Conservation (phyloP, 331 rosid species). For the Rosa hybrid region DNA sequence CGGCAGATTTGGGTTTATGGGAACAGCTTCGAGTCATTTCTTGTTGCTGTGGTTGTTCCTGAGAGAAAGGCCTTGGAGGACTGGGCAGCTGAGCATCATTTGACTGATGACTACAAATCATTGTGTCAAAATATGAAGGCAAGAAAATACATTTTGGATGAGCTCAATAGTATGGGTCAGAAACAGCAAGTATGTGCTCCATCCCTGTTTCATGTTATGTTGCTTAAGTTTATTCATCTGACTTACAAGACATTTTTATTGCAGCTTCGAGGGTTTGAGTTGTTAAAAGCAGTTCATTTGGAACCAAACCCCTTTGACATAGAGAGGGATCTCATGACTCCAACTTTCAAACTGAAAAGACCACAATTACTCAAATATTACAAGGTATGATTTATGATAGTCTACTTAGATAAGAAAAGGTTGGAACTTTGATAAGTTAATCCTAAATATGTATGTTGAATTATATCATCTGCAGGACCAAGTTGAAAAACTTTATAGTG, state of each 20-base stretch:
- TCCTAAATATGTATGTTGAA: background rate
- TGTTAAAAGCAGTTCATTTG: constrained; percentile 70
- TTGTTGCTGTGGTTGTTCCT: constrained; percentile 88
- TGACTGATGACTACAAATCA: constrained; percentile 60
- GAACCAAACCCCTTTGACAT: constrained; percentile 54
- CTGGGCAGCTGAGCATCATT: constrained; percentile 64
- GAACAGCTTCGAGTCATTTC: constrained; percentile 89
- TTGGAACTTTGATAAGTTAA: background rate
- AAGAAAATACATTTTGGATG: constrained; percentile 74
- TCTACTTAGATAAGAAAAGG: background rate
- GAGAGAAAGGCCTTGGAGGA: constrained; percentile 65
- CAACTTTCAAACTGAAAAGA: constrained; percentile 87
- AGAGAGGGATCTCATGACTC: constrained; percentile 39
- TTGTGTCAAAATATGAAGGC: constrained; percentile 67
- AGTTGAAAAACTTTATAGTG: constrained; percentile 57
- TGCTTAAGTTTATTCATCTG: constrained; percentile 2
- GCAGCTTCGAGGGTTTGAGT: constrained; percentile 90
- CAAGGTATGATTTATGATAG: constrained; percentile 52
- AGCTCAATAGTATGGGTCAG: constrained; percentile 69
- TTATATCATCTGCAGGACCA: constrained; percentile 45
- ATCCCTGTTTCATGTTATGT: background rate
- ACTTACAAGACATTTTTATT: background rate
- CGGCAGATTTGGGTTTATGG: constrained; percentile 91
- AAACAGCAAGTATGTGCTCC: constrained; percentile 59
- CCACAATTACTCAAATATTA: constrained; percentile 68